These are phyloP conservation scores for Capsicum baccatum DNA, from an alignment of 257 asterid species.

Conservation along the genomic window DNA sequence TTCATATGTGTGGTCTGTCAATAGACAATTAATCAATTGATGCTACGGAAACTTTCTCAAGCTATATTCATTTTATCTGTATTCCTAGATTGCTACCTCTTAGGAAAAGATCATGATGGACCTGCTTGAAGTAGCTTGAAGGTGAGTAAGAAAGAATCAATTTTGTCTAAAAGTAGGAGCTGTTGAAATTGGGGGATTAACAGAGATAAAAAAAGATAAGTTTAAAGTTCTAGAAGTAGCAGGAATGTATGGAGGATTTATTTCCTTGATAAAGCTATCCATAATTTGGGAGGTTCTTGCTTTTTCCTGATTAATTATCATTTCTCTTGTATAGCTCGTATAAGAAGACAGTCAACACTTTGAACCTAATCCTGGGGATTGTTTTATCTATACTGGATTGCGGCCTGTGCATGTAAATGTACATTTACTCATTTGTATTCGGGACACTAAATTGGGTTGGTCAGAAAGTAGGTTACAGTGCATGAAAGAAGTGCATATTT, in stretches of 20 bases:
- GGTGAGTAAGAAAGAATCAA: neutral
- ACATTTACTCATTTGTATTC: neutral
- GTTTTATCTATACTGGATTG: neutral
- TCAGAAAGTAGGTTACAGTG: neutral
- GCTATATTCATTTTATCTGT: neutral
- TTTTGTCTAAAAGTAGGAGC: neutral
- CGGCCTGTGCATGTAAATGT: neutral
- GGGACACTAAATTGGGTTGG: neutral
- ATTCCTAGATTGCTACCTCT: neutral
- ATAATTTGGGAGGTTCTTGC: neutral
- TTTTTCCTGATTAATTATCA: neutral
- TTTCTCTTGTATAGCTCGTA: neutral
- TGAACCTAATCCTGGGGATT: neutral
- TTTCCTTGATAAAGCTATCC: neutral
- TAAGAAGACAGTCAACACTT: neutral
- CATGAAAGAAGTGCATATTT: constrained; percentile 1
- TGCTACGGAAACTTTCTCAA: neutral
- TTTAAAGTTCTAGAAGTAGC: constrained; percentile 13
- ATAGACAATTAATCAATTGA: neutral
- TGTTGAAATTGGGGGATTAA: neutral
- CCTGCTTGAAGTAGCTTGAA: neutral
- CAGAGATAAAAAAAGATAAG: neutral
- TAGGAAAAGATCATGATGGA: constrained; percentile 1
- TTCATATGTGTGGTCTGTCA: neutral
- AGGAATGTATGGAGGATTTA: neutral